Evolutionary conservation across 2,329 filamentous ascomycete species (phyloP), one percentile per base, ranked within the genome.

Genomic region (Ceratocystis alfenasii): DNA sequence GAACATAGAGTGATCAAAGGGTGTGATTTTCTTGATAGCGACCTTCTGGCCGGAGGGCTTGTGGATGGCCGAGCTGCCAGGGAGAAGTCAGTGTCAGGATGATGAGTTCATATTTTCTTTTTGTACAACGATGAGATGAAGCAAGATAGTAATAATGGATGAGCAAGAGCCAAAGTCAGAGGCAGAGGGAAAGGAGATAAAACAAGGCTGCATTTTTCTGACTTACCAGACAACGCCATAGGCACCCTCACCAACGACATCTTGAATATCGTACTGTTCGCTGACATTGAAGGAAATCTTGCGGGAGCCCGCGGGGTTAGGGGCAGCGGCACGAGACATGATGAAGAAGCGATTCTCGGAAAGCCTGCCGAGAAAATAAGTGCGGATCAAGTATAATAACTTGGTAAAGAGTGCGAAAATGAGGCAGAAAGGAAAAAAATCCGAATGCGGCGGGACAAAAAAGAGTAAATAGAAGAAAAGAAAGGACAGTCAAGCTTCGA

Each of bases 211-310:
- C 17, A 41, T 6, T 46, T 46, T 41, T 7, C 25, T 30, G 17
- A 78, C 88, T 76, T 83, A 96, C 92, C 94, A 97, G 71, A 99
- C 94, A 70, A 99, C 93, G 76, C 94, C 94, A 74, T 99, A 99
- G 70, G 94, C 94, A 74, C 94, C 94, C 78, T 99, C 94, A 71
- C 94, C 94, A 68, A 99, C 95, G 62, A 99, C 94, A 86, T 99
- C 94, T 76, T 97, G 93, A 71, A 99, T 99, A 74, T 99, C 94
- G 75, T 99, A 99, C 77, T 99, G 94, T 77, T 99, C 94, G 74
- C 92, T 96, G 69, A 99, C 94, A 74, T 99, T 99, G 86, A 99
- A 99, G 66, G 92, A 97, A 76, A 99, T 99, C 84, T 97, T 99
- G 75, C 94, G 84, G 72, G 86, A 87, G 72, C 83, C 83, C 72